Base-by-base conservation (phyloP, 2,329 filamentous ascomycete genomes). In the Diaporthe aspalathi region DNA sequence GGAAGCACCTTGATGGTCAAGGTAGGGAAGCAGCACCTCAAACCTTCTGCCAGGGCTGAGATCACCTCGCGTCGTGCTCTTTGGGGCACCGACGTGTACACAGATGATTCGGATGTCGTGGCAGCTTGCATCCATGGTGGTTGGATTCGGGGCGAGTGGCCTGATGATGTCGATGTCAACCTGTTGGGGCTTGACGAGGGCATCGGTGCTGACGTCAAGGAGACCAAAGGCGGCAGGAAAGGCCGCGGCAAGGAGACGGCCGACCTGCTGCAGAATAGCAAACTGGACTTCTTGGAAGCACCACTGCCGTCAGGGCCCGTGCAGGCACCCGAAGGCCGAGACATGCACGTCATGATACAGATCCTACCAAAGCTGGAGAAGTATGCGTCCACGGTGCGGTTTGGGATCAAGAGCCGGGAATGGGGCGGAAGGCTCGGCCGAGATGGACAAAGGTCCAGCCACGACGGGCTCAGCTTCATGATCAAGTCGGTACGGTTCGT, bases 61-160 rank as follows among this genome's bases (percentile, higher is more conserved):
- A 95, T 98, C 66, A 97, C 94, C 14, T 84, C 90, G 9, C 89
- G 94, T 43, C 89, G 92, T 24, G 93, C 93, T 9, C 81, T 99
- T 0, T 99, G 95, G 95, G 96, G 96, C 1, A 96, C 94, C 0
- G 95, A 97, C 47, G 88, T 99, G 8, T 98, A 98, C 79, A 97
- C 94, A 0, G 96, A 99, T 76, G 96, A 99, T 81, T 97, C 94
- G 0, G 96, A 99, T 78, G 90, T 96, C 0, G 88, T 99, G 29
- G 95, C 94, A 0, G 95, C 95, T 2, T 95, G 95, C 72, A 95
- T 99, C 56, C 96, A 99, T 80, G 91, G 91, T 1, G 96, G 96
- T 4, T 98, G 94, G 91, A 92, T 99, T 75, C 91, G 92, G 52
- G 95, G 95, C 43, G 94, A 95, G 76, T 97, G 95, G 92, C 86